Percentiles rank a stretch among this genome's conserved stretches.
phyloP scores from a whole-genome alignment of 2,329 filamentous ascomycete genomes.

The Colletotrichum sp. region DNA sequence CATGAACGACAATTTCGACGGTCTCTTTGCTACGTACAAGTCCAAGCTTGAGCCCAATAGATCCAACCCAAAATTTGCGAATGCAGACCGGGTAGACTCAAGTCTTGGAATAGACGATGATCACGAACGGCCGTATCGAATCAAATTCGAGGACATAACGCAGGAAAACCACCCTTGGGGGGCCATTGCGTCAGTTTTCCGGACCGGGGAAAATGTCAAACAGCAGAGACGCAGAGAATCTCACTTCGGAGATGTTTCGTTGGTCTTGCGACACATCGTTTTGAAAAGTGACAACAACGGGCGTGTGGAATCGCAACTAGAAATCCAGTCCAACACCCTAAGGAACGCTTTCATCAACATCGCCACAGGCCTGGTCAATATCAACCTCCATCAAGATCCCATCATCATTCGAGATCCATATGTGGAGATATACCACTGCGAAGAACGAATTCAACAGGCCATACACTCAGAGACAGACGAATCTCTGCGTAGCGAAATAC shows the following conservation, averaged over 20 bases:
- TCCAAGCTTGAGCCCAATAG: no score
- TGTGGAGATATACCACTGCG: not conserved
- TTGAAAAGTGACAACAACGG: no score
- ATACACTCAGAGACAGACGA: accelerated
- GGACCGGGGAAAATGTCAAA: not conserved
- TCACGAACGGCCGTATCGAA: not conserved
- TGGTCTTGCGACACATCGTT: not conserved
- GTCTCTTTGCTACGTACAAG: no score
- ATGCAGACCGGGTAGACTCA: no score
- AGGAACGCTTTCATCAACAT: not conserved
- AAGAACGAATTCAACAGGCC: not conserved
- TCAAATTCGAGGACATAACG: not conserved
- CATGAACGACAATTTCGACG: no score
- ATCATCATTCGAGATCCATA: not conserved
- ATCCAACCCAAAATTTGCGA: no score
- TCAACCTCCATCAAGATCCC: not conserved
- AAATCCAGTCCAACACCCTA: not conserved
- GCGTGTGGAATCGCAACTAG: not conserved
- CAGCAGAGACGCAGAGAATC: not conserved
- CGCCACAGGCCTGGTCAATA: not conserved
- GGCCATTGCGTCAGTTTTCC: not conserved
- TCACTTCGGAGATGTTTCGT: not conserved
- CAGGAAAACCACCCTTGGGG: not conserved
- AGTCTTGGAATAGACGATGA: no score
- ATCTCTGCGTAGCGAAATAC: not conserved